Conservation (phyloP, 2,329 filamentous ascomycete genomes). For the Cercospora zeae-maydis region DNA sequence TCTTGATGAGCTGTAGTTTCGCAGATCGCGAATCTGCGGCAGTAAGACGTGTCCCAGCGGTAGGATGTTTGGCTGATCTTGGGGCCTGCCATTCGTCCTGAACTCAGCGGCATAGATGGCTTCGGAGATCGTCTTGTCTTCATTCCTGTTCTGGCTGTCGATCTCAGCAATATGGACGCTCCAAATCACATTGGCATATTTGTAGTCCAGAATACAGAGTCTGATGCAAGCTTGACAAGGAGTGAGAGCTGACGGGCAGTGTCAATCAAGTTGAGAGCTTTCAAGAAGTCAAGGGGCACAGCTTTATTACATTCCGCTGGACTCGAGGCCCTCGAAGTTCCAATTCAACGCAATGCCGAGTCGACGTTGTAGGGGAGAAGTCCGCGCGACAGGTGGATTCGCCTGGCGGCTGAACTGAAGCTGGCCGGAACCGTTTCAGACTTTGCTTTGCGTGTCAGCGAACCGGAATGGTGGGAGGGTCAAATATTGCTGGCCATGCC, state of each 20-base stretch:
- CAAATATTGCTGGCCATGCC: too few relatives aligned
- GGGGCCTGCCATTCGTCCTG: not conserved
- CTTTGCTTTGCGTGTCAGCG: not conserved
- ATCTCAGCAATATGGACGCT: not conserved
- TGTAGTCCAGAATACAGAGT: too few relatives aligned
- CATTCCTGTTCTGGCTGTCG: not conserved
- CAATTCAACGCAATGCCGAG: not conserved
- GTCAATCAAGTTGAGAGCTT: not conserved
- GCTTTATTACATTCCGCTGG: not conserved
- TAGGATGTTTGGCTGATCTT: not conserved
- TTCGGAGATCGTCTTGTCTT: too few relatives aligned
- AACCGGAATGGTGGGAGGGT: not conserved
- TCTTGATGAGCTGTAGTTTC: not conserved
- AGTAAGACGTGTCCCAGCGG: too few relatives aligned
- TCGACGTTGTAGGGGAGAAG: not conserved
- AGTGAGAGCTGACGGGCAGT: too few relatives aligned
- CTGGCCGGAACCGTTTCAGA: not conserved
- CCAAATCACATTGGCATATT: too few relatives aligned
- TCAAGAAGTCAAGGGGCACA: not conserved
- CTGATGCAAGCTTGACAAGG: too few relatives aligned
- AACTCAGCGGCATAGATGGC: too few relatives aligned
- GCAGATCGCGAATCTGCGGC: too few relatives aligned
- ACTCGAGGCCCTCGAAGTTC: not conserved
- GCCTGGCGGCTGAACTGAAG: not conserved
- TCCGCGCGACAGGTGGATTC: not conserved